Conservation (phyloP, 345 rosid genomes). For the Aethionema arabicum region DNA sequence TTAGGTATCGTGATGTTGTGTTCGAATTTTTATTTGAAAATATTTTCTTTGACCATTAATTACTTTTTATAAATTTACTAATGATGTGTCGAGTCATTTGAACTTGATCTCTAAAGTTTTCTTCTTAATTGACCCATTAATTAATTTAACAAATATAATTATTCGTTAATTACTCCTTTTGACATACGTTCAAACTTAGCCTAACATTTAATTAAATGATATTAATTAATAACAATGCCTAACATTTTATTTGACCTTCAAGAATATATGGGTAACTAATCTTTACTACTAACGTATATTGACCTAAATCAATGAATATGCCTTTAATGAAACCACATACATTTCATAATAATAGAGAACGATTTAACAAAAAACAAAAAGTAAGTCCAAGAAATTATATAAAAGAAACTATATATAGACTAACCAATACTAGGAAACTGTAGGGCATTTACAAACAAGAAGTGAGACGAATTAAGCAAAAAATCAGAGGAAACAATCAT, state of each 20-base stretch:
- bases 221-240: slow-evolving; percentile 31
- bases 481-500: slow-evolving; percentile 31
- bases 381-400: slow-evolving; percentile 12
- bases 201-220: slow-evolving; percentile 29
- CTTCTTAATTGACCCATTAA: slow-evolving; percentile 11
- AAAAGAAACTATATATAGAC: not conserved
- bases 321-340: slow-evolving; percentile 8
- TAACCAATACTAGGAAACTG: slow-evolving; percentile 19
- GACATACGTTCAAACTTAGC: slow-evolving; percentile 24
- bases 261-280: not conserved
- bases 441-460: slow-evolving; percentile 19
- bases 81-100: slow-evolving; percentile 23
- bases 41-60: slow-evolving; percentile 32
- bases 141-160: slow-evolving; percentile 15
- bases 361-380: not conserved
- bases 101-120: slow-evolving; percentile 10
- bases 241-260: slow-evolving; percentile 34
- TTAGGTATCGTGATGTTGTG: slow-evolving; percentile 25
- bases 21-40: slow-evolving; percentile 17
- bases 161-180: slow-evolving; percentile 13
- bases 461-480: slow-evolving; percentile 27
- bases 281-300: no score
- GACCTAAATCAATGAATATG: not conserved
- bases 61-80: slow-evolving; percentile 14
- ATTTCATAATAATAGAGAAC: slow-evolving; percentile 10